These are phyloP conservation scores for Physcomitrellopsis africana DNA, from an alignment of 225 moss, liverwort and hornwort genomes.

Conservation along the genomic window DNA sequence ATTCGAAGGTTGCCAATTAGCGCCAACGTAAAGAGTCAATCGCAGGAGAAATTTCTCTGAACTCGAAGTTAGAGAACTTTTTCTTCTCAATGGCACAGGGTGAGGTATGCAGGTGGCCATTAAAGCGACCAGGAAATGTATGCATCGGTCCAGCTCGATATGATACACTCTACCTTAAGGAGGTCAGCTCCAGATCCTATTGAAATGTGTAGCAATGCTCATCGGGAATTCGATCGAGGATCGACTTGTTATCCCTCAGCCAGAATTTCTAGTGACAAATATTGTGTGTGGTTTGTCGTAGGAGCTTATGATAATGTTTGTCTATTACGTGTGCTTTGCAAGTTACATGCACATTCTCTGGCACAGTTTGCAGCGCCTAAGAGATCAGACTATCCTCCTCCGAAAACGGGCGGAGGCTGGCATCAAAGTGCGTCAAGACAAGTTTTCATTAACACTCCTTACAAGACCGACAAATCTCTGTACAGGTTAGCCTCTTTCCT, in stretches of 20 bases:
- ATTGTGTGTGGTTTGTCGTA: neutral
- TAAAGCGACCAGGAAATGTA: slow-evolving; percentile 35
- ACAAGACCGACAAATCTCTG: slow-evolving; percentile 39
- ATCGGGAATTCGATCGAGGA: neutral
- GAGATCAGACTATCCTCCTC: slow-evolving; percentile 34
- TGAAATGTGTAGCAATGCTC: neutral
- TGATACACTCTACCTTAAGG: slow-evolving; percentile 40
- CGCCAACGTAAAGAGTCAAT: neutral
- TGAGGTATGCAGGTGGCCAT: slow-evolving; percentile 39
- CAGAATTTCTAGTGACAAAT: neutral
- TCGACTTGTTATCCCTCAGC: neutral
- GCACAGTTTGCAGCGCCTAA: slow-evolving; percentile 33
- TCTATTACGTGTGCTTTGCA: neutral
- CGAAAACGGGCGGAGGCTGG: slow-evolving; percentile 57
- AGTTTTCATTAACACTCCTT: slow-evolving; percentile 33
- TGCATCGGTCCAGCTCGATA: slow-evolving; percentile 48
- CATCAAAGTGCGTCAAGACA: slow-evolving; percentile 43
- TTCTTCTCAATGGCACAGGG: slow-evolving; percentile 30
- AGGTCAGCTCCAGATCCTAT: slow-evolving; percentile 28
- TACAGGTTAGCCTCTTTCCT: slow-evolving; percentile 36
- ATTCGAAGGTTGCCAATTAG: neutral
- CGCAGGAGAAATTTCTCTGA: neutral
- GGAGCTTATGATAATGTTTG: neutral
- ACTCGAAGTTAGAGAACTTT: neutral
- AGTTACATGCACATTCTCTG: neutral